Conservation (phyloP, 2,329 filamentous ascomycete genomes). For the Arthrobotrys iridis region DNA sequence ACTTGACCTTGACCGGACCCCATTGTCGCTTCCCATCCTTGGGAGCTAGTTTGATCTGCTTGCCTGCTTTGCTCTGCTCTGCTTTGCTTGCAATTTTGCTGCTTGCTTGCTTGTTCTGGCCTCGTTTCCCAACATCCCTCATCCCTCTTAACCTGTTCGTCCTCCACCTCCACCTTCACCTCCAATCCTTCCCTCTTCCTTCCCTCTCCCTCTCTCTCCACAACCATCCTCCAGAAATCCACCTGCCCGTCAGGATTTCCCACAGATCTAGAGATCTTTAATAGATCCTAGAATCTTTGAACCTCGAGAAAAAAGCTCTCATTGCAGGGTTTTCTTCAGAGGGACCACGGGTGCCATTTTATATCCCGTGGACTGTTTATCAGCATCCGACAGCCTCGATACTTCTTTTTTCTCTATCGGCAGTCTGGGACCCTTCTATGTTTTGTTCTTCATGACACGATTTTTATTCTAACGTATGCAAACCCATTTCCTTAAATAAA, state of each 20-base stretch:
- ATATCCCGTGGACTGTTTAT: conserved; percentile 55
- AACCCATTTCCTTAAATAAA: conserved; percentile 40
- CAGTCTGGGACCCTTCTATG: conserved; percentile 24
- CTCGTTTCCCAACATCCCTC: conserved; percentile 56
- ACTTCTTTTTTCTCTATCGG: conserved; percentile 43
- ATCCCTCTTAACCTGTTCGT: conserved; percentile 50
- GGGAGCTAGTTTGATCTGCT: conserved; percentile 6
- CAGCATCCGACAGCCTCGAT: conserved; percentile 11
- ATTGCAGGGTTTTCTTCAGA: conserved; percentile 49
- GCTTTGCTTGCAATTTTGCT: too few relatives aligned
- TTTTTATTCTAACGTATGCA: conserved; percentile 17
- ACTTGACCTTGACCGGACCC: conserved; percentile 31
- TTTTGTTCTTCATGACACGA: conserved; percentile 30
- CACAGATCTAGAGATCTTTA: conserved; percentile 51
- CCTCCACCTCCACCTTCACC: conserved; percentile 40
- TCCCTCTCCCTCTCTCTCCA: conserved; percentile 33
- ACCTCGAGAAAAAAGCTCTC: conserved; percentile 53
- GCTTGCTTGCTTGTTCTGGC: conserved; percentile 44
- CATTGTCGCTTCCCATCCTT: conserved; percentile 51
- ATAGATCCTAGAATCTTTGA: conserved; percentile 46
- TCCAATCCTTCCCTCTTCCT: conserved; percentile 21
- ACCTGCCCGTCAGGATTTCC: conserved; percentile 54
- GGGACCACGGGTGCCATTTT: conserved; percentile 54
- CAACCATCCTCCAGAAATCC: conserved; percentile 36
- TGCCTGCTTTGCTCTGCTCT: too few relatives aligned